A percentile compares a stretch with the other conserved stretches of the same genome.
These are phyloP conservation scores for Lachancea mirantina DNA, from an alignment of 805 yeast species.

Conservation along the genomic window DNA sequence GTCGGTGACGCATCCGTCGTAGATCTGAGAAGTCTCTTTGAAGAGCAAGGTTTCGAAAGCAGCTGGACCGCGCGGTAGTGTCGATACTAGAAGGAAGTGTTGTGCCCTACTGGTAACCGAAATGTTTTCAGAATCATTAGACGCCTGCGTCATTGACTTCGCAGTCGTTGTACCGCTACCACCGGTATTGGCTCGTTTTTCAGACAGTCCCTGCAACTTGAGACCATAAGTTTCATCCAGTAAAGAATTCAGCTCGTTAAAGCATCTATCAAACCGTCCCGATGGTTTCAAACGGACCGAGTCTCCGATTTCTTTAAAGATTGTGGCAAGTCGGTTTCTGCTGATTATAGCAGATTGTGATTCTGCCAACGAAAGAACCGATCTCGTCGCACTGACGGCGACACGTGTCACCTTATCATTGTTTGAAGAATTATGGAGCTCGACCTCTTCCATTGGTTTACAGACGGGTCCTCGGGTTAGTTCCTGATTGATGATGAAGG, in stretches of 20 bases:
- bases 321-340: constrained; percentile 15
- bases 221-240: constrained; percentile 26
- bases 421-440: too few species aligned
- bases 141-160: neutral
- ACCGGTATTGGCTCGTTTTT: constrained; percentile 1
- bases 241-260: constrained; percentile 14
- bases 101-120: constrained; percentile 13
- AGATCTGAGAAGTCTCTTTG: constrained; percentile 11
- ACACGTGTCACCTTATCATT: constrained; percentile 13
- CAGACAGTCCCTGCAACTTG: constrained; percentile 18
- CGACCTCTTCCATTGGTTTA: too few species aligned
- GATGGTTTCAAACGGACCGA: too few species aligned
- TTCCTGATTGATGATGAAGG: too few species aligned
- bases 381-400: constrained; percentile 20
- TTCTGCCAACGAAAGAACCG: constrained; percentile 19
- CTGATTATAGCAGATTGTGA: constrained; percentile 20
- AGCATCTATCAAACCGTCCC: constrained; percentile 13
- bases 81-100: constrained; percentile 21
- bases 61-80: constrained; percentile 10
- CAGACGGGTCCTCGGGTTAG: too few species aligned
- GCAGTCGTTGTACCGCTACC: constrained; percentile 6
- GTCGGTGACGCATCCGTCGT: constrained; percentile 12
- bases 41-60: constrained; percentile 14
- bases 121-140: neutral
- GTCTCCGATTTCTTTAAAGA: constrained; percentile 17